Percentiles rank a stretch among this genome's conserved stretches.
Conservation (phyloP, 2,329 filamentous ascomycete genomes). For the Trichophyton verrucosum region DNA sequence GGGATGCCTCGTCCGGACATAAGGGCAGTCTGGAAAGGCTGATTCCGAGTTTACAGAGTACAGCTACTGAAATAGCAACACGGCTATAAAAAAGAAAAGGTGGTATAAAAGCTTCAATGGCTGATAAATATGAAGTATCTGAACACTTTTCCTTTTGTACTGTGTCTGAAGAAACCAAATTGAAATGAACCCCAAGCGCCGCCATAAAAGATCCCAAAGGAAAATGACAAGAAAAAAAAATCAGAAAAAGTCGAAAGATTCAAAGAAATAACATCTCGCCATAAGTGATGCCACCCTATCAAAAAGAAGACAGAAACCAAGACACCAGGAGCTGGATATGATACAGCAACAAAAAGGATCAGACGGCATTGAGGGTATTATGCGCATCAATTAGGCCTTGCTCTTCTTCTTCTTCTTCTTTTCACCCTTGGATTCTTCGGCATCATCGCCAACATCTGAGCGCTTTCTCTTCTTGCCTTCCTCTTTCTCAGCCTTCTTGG, state of each 20-base stretch:
- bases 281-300: constrained; percentile 6
- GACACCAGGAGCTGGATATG: constrained; percentile 20
- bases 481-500: constrained; percentile 42
- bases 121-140: neutral
- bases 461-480: constrained; percentile 63
- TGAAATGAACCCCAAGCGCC: constrained; percentile 9
- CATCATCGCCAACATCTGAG: constrained; percentile 45
- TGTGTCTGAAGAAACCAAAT: neutral
- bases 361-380: constrained; percentile 13
- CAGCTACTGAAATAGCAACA: too few species aligned
- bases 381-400: constrained; percentile 34
- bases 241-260: neutral
- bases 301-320: constrained; percentile 7
- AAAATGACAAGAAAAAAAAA: constrained; percentile 2
- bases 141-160: neutral
- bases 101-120: neutral
- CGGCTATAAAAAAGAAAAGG: too few species aligned
- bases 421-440: constrained; percentile 38
- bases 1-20: too few species aligned
- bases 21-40: neutral
- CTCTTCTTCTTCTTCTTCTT: constrained; percentile 52
- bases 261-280: constrained; percentile 7
- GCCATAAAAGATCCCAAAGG: constrained; percentile 3
- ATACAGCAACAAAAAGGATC: constrained; percentile 24
- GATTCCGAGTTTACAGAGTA: too few species aligned